These are phyloP conservation scores for Aurantiochytrium sp. DNA, from an alignment of 108 stramenopile species.

Conservation along the genomic window DNA sequence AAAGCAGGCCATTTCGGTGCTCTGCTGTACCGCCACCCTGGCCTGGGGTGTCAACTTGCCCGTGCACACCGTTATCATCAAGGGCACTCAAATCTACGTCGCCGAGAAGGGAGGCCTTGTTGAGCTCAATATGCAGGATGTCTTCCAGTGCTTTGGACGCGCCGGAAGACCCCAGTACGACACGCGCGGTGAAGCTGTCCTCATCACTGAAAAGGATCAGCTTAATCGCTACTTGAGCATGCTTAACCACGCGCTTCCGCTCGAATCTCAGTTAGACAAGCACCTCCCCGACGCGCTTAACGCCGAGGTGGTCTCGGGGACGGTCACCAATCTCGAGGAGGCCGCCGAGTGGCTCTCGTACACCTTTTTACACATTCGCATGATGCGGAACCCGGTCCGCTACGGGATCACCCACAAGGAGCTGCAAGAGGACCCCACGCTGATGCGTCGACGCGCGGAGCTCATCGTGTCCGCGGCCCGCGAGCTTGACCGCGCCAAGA, in stretches of 20 bases:
- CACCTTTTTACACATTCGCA: slow-evolving; percentile 91
- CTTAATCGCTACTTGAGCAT: slow-evolving; percentile 84
- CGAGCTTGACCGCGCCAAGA: slow-evolving; percentile 71
- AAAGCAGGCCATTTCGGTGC: slow-evolving; percentile 88
- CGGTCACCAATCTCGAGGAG: slow-evolving; percentile 84
- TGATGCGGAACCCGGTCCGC: slow-evolving; percentile 83
- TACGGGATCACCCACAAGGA: slow-evolving; percentile 84
- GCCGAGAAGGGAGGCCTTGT: slow-evolving; percentile 91
- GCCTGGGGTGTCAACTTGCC: slow-evolving; percentile 97
- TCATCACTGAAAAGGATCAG: slow-evolving; percentile 86
- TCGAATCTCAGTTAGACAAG: slow-evolving; percentile 87
- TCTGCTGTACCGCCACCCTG: slow-evolving; percentile 94
- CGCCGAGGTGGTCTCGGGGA: slow-evolving; percentile 94
- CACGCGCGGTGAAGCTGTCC: slow-evolving; percentile 85
- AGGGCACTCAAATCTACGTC: slow-evolving; percentile 98
- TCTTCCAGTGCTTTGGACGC: slow-evolving; percentile 95
- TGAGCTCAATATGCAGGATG: slow-evolving; percentile 92
- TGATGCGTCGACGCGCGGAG: slow-evolving; percentile 59
- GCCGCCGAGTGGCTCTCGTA: slow-evolving; percentile 88
- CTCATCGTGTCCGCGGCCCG: slow-evolving; percentile 76
- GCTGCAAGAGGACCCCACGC: slow-evolving; percentile 65
- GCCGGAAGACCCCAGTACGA: slow-evolving; percentile 97
- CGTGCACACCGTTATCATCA: slow-evolving; percentile 87
- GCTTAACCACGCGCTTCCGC: slow-evolving; percentile 82
- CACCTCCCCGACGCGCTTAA: slow-evolving; percentile 94